Evolutionary conservation across 148 eudicot genomes (phyloP), one percentile per base, ranked within the genome.

Genomic region (Fallopia convolvulus): DNA sequence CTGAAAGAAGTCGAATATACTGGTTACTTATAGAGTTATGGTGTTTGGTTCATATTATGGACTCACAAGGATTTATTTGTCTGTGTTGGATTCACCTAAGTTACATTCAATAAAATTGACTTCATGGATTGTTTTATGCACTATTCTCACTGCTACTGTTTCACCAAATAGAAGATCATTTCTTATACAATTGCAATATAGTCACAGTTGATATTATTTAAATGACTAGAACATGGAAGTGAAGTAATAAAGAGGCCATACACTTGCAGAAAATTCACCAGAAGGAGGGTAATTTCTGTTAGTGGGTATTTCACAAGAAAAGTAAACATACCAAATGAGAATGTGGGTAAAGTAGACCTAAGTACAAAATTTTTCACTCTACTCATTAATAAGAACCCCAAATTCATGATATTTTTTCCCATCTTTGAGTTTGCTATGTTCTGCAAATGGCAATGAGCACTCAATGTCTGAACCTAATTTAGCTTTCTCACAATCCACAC

Each of bases 401-500:
- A 42, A 46, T 41, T 47, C 75, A 47, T 47, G 30, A 49, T 73
- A 49, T 65, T 65, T 61, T 61, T 65, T 32, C 70, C 33, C 55
- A 49, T 56, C 18, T 73, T 73, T 49, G 55, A 49, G 33, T 13
- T 81, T 76, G 8, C 82, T 60, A 46, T 50, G 49, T 15, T 80
- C 53, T 17, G 47, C 70, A 72, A 70, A 60, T 75, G 77, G 41
- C 63, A 58, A 26, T 68, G 52, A 79, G 52, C 79, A 32, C 76
- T 84, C 79, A 82, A 77, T 84, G 84, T 84, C 84, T 58, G 82
- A 77, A 18, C 82, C 80, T 74, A 77, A 65, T 79, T 79, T 41
- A 79, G 80, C 82, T 81, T 74, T 84, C 76, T 44, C 74, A 77
- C 86, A 66, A 42, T 72, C 76, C 66, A 72, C 55, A 65, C 41